Base-by-base conservation (phyloP, 176 grass and related monocot genomes). In the Bolboschoenus planiculmis region DNA sequence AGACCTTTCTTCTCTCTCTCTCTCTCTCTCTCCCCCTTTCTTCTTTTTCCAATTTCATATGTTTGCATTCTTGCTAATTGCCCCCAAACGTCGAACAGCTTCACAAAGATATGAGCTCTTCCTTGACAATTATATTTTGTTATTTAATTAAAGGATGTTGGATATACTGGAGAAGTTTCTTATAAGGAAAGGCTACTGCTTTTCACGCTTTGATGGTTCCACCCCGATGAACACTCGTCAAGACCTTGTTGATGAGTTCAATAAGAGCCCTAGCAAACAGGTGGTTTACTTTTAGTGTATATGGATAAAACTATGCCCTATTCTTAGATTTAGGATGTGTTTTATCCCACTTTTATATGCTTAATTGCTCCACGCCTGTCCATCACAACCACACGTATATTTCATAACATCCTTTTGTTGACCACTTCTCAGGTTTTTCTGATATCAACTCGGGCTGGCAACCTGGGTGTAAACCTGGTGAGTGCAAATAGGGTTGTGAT, bases 91-190 rank as follows among this genome's bases (percentile, higher is more conserved):
- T 33, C 43, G 7, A 70, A 70, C 35, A 42, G 67, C n/a, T 42
- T 72, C 2, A 30, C 31, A 23, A 71, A 47, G 40, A 30, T 50
- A 15, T 18, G 23, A 50, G 13, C 13, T 30, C 4, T 75, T 7
- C 11, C 14, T 51, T 50, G 30, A 50, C 24, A 3, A 31, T 48
- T 48, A 16, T 65, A 16, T 20, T 73, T 31, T 77, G 42, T 72
- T 82, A 63, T 80, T 82, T 82, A 59, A 37, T 84, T 46, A 35
- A 80, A 97, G 95, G 90, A 97, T 97, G 95, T 86, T 97, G 80
- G 95, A 97, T 80, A 97, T 97, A 94, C 79, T 97, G 58, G 95
- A 94, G 87, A 97, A 97, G 78, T 92, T 97, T 85, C 88, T 97
- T 62, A 94, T 97, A 92, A 85, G 95, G 63, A 97, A 92, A 86